Percentiles rank a stretch among this genome's conserved stretches.
phyloP scores from a whole-genome alignment of 345 rosid species.

The Arabidopsis suecica region DNA sequence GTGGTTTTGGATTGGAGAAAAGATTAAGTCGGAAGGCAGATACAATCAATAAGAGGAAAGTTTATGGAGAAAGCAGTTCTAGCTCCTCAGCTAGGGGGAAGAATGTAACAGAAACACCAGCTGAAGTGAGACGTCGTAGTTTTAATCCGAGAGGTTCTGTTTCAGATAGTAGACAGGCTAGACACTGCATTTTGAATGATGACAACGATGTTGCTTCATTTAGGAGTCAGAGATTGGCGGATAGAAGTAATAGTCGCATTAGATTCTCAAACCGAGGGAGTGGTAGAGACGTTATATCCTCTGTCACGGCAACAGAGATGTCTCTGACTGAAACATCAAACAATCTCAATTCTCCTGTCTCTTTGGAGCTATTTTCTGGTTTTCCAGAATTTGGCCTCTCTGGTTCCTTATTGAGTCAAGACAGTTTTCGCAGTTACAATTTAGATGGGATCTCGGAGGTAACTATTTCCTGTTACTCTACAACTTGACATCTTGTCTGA shows the following conservation, averaged over 20 bases:
- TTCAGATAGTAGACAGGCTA: conserved; percentile 63
- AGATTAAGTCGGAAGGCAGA: conserved; percentile 52
- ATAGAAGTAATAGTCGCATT: conserved; percentile 44
- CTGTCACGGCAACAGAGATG: conserved; percentile 46
- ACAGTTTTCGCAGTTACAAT: conserved; percentile 61
- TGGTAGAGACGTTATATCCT: conserved; percentile 48
- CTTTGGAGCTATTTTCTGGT: conserved; percentile 55
- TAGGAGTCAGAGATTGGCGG: conserved; percentile 60
- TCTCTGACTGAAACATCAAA: conserved; percentile 52
- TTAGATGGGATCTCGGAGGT: conserved; percentile 96
- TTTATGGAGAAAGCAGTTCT: conserved; percentile 75
- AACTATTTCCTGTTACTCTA: conserved; percentile 29
- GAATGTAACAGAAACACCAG: conserved; percentile 55
- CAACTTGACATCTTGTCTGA: conserved; percentile 20
- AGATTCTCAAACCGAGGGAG: conserved; percentile 55
- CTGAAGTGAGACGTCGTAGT: conserved; percentile 50
- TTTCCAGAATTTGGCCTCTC: conserved; percentile 58
- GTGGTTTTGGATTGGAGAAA: conserved; percentile 60
- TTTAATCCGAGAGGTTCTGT: conserved; percentile 56
- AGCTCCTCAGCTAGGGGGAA: conserved; percentile 69
- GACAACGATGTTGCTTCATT: conserved; percentile 51
- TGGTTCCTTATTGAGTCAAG: conserved; percentile 54
- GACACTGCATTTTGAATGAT: conserved; percentile 53
- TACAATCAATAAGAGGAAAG: conserved; percentile 52
- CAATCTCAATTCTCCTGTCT: conserved; percentile 58